phyloP scores from a whole-genome alignment of 345 rosid species.

The Hevea brasiliensis region DNA sequence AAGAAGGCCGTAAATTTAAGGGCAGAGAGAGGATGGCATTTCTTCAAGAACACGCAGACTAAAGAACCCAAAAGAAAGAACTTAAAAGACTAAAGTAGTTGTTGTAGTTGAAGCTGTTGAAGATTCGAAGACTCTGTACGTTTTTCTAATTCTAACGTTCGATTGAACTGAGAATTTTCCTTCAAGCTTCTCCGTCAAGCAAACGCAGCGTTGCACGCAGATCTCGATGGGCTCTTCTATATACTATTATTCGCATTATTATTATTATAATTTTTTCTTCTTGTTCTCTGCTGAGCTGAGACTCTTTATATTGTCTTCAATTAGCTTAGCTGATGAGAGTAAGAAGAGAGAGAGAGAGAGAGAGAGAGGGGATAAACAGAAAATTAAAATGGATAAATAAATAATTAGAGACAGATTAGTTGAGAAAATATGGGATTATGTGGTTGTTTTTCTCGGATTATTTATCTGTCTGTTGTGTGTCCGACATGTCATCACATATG shows the following conservation, averaged over 20 bases:
- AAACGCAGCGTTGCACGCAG: slow-evolving; percentile 8
- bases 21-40: neutral
- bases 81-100: slow-evolving; percentile 5
- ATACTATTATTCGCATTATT: too few species aligned
- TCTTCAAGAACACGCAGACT: slow-evolving; percentile 7
- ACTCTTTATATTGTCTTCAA: too few species aligned
- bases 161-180: neutral
- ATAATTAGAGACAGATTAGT: neutral
- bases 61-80: neutral
- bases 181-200: slow-evolving; percentile 17
- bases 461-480: neutral
- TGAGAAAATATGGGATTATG: neutral
- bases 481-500: neutral
- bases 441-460: neutral
- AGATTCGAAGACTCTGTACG: neutral
- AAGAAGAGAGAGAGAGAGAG: neutral
- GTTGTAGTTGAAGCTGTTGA: slow-evolving; percentile 2
- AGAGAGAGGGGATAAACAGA: neutral
- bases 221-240: neutral
- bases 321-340: neutral
- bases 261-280: too few species aligned
- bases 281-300: too few species aligned
- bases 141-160: slow-evolving; percentile 7
- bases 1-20: neutral
- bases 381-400: neutral